Evolutionary conservation across 257 asterid species (phyloP).

Genomic region (Solanum neorickii): DNA sequence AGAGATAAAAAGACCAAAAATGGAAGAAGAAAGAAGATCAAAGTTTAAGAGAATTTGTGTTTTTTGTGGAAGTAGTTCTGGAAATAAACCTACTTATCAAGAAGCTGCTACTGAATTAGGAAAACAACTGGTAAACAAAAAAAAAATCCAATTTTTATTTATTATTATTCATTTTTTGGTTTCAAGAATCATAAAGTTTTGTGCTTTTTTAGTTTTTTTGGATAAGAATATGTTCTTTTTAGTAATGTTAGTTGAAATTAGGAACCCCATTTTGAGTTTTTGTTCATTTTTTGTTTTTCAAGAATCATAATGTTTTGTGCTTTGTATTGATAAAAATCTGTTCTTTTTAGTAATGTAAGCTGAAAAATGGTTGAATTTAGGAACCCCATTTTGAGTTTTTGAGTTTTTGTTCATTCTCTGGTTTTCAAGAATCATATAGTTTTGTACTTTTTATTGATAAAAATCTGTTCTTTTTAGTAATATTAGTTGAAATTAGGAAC

Average conservation of each 20-base stretch:
- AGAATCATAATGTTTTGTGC: too few species aligned
- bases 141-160: background rate
- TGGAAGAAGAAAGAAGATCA: constrained; percentile 47
- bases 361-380: background rate
- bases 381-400: background rate
- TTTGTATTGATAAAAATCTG: background rate
- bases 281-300: too few species aligned
- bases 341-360: background rate
- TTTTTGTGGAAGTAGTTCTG: constrained; percentile 76
- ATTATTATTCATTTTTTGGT: background rate
- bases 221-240: background rate
- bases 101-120: constrained; percentile 76
- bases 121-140: constrained; percentile 48
- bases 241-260: background rate
- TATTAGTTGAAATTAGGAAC: background rate
- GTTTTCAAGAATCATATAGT: background rate
- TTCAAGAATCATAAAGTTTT: background rate
- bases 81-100: constrained; percentile 68
- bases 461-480: background rate
- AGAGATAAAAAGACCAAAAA: background rate
- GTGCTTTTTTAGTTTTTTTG: background rate
- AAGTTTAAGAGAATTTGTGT: constrained; percentile 72
- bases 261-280: background rate
- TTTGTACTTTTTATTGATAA: background rate
- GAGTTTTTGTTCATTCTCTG: background rate